phyloP scores from a whole-genome alignment of 371 early-diverging fungal genomes.

The Mucor racemosus region DNA sequence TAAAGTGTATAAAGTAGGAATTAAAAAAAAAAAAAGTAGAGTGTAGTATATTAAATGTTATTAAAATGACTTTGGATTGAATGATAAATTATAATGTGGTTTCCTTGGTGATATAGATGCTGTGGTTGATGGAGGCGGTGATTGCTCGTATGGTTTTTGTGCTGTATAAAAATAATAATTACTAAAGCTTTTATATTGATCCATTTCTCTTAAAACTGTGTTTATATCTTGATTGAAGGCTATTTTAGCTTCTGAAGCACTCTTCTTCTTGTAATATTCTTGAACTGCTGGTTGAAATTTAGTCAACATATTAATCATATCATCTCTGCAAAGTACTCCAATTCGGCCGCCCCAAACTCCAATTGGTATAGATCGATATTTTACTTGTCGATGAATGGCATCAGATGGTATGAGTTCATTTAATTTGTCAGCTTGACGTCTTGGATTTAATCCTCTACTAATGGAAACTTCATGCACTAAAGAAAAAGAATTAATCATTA shows the following conservation, averaged over 20 bases:
- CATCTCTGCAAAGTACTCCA: slow-evolving; percentile 38
- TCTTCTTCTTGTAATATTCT: slow-evolving; percentile 6
- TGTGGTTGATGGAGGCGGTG: background rate
- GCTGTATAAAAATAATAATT: slow-evolving; percentile 32
- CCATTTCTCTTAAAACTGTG: slow-evolving; percentile 23
- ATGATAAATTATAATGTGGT: slow-evolving; percentile 2
- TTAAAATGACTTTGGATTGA: slow-evolving; percentile 21
- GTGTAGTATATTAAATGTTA: background rate
- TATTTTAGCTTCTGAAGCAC: background rate
- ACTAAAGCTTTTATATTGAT: slow-evolving; percentile 33
- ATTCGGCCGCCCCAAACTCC: slow-evolving; percentile 43
- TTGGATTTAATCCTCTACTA: slow-evolving; percentile 25
- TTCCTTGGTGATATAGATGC: background rate
- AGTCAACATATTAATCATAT: slow-evolving; percentile 32
- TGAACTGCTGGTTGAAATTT: slow-evolving; percentile 21
- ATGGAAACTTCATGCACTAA: slow-evolving; percentile 26
- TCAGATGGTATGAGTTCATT: slow-evolving; percentile 23
- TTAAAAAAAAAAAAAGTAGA: background rate
- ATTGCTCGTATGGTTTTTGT: slow-evolving; percentile 24
- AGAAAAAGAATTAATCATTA: background rate
- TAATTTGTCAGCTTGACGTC: slow-evolving; percentile 16
- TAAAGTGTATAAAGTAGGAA: background rate
- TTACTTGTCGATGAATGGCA: slow-evolving; percentile 26
- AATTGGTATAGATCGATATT: slow-evolving; percentile 40
- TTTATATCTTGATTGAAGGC: slow-evolving; percentile 17